Base-by-base conservation (phyloP, 257 asterid genomes). In the Asclepias syriaca region DNA sequence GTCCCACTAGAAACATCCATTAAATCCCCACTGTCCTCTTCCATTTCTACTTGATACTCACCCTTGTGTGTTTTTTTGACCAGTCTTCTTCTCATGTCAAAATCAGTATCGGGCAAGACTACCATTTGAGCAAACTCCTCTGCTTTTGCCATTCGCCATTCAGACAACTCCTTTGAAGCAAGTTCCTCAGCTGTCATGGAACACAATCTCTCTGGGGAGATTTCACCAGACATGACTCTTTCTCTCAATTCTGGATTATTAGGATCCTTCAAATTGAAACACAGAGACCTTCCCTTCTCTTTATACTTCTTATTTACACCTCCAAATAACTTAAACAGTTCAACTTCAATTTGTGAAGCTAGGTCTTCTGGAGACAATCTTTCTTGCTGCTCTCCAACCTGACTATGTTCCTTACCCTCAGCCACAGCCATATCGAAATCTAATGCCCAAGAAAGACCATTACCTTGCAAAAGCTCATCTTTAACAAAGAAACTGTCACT, bases 31-130 rank as follows among this genome's bases (percentile, higher is more conserved):
- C 87, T 89, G 45, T 88, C 95, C 29, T 64, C 90, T 68, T 95
- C 96, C 72, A 90, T 77, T 78, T 92, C 98, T 51, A 94, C 96
- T 80, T 89, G 95, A 81, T 75, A 92, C 82, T 95, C 99, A n/a
- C 99, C 99, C 85, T 95, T 95, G 82, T 95, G 99, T 21, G 99
- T 92, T 87, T 95, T 95, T 90, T 85, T 88, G 65, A 95, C 98
- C 82, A 92, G 71, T 32, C 99, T 88, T 45, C 99, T 87, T 68
- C 96, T 86, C 72, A 85, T 81, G 74, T 86, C 90, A 81, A 87
- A 85, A 75, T 87, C 96, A 19, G 88, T 89, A 84, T 94, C 99
- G 32, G 96, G 97, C 60, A 95, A 85, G 81, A 95, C 99, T 40
- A 87, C 86, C 97, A 90, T 87, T 74, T 90, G 96, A 59, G 92